phyloP scores from a whole-genome alignment of 306 rosid species.

The Calophaca sinica region DNA sequence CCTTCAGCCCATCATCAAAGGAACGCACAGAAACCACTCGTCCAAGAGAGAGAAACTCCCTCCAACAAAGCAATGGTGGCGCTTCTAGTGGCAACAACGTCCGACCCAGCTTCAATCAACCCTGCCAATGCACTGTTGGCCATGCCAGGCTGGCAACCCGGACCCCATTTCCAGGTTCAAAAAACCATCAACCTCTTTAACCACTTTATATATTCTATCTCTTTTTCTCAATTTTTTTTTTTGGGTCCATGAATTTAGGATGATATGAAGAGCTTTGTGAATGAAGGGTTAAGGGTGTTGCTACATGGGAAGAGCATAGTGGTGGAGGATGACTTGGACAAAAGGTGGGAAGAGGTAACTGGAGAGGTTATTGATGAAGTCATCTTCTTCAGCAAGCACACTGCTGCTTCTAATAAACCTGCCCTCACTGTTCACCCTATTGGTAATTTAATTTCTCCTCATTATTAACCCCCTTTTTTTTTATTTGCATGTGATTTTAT shows the following conservation, averaged over 20 bases:
- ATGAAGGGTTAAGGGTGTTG: conserved; percentile 67
- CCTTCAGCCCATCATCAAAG: conserved; percentile 9
- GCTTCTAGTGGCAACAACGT: conserved; percentile 78
- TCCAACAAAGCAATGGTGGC: conserved; percentile 62
- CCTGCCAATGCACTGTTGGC: conserved; percentile 80
- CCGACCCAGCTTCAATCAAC: conserved; percentile 91
- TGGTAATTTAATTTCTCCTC: conserved; percentile 54
- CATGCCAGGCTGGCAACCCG: conserved; percentile 76
- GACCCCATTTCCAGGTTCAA: conserved; percentile 71
- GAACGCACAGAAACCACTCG: not conserved
- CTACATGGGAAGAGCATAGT: conserved; percentile 68
- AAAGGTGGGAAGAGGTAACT: conserved; percentile 76
- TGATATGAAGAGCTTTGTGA: conserved; percentile 66
- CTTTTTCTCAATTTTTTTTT: not conserved
- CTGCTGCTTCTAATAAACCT: conserved; percentile 90
- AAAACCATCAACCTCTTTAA: not conserved
- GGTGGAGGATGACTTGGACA: conserved; percentile 72
- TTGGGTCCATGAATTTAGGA: conserved; percentile 41
- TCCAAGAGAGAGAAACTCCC: not conserved
- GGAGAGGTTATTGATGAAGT: conserved; percentile 80
- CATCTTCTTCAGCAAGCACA: conserved; percentile 85
- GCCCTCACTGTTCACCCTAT: conserved; percentile 93
- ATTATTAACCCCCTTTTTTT: too few species aligned
- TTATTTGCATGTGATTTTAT: too few species aligned
- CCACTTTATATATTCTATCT: not conserved